phyloP scores from a whole-genome alignment of 2,329 filamentous ascomycete species.

The Rhinocladiella similis region DNA sequence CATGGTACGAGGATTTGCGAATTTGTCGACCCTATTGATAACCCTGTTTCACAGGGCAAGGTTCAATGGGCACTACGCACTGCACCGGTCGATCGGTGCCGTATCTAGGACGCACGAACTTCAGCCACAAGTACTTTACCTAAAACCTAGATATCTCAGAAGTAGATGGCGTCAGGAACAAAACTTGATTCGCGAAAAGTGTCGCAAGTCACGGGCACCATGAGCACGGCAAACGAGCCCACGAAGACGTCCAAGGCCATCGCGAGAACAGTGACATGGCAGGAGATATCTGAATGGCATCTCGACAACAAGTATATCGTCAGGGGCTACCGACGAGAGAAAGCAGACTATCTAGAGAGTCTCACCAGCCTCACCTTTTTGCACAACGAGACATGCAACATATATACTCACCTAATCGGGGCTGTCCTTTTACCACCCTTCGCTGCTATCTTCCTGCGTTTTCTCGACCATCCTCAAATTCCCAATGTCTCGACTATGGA shows the following conservation, averaged over 20 bases:
- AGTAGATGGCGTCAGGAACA: no score
- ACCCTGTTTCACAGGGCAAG: no score
- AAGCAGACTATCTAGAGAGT: conserved; percentile 24
- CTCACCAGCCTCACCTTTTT: conserved; percentile 24
- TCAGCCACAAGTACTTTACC: no score
- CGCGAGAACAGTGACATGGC: conserved; percentile 11
- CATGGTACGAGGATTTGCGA: no score
- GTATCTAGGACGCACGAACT: no score
- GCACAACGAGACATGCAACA: conserved; percentile 21
- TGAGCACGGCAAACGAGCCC: not conserved
- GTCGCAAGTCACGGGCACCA: not conserved
- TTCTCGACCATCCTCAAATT: conserved; percentile 19
- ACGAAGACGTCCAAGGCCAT: conserved; percentile 2
- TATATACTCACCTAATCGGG: not conserved
- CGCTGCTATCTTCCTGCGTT: conserved; percentile 11
- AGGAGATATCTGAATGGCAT: conserved; percentile 24
- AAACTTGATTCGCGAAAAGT: no score
- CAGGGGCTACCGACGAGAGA: conserved; percentile 23
- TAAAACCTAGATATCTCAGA: no score
- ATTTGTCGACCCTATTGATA: no score
- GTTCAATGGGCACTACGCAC: no score
- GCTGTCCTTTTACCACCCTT: conserved; percentile 23
- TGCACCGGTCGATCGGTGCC: no score
- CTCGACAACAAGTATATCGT: conserved; percentile 24
- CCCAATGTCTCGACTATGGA: conserved; percentile 21